Conservation (phyloP, 306 rosid species). For the Cicer yamashitae region DNA sequence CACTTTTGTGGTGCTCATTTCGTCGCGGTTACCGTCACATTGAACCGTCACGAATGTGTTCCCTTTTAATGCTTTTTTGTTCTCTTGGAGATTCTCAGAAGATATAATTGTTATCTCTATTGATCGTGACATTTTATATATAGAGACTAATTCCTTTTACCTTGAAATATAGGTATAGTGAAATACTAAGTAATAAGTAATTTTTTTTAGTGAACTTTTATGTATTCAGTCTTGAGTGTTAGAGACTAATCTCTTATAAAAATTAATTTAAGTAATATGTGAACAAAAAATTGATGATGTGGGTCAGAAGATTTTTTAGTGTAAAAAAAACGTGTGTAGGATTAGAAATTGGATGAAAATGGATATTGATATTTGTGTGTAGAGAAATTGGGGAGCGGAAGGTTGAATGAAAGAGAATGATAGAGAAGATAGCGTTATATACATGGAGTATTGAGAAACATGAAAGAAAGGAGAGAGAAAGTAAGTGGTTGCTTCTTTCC, state of each 20-base stretch:
- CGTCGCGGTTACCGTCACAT: constrained; percentile 37
- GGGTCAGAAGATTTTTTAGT: not conserved
- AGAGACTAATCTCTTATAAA: not conserved
- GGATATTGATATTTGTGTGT: not conserved
- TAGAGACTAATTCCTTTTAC: not conserved
- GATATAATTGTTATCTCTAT: constrained; percentile 69
- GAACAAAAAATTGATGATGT: not conserved
- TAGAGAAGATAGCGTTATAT: not conserved
- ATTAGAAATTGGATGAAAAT: not conserved
- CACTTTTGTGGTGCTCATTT: constrained; percentile 31
- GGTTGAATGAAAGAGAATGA: not conserved
- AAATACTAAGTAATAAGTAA: not conserved
- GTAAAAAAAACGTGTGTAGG: not conserved
- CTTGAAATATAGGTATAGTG: not conserved
- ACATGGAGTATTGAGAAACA: constrained; percentile 13
- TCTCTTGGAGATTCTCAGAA: constrained; percentile 54
- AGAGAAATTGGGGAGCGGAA: not conserved
- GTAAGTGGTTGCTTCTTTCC: constrained; percentile 44
- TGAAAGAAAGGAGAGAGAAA: constrained; percentile 50
- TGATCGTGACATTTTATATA: constrained; percentile 27
- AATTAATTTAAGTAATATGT: too few relatives aligned
- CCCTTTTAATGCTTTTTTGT: constrained; percentile 48
- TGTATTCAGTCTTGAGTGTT: not conserved
- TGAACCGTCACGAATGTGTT: constrained; percentile 57
- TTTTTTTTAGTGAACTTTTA: not conserved